A percentile compares a stretch with the other conserved stretches of the same genome.
These are phyloP conservation scores for Amylocystis lapponica DNA, from an alignment of 768 basidiomycete genomes.

Conservation along the genomic window DNA sequence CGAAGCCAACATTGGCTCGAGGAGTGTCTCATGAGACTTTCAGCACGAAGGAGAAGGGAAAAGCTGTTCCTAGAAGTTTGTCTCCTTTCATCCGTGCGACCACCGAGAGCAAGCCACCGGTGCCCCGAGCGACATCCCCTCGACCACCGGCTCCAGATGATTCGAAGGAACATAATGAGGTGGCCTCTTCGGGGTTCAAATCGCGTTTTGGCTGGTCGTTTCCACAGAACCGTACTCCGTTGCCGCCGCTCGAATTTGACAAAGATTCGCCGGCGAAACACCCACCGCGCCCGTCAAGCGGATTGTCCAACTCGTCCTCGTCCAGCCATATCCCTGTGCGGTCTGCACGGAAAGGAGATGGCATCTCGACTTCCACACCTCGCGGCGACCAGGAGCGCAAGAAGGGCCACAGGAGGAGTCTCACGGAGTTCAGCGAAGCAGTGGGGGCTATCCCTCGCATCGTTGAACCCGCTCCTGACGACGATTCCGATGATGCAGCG, in stretches of 20 bases:
- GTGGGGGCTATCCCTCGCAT: conserved; percentile 20
- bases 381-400: conserved; percentile 12
- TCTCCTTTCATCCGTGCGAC: no score
- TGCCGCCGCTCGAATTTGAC: conserved; percentile 38
- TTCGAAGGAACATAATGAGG: no score
- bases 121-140: no score
- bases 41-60: no score
- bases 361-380: conserved; percentile 2
- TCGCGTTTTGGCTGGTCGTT: conserved; percentile 37
- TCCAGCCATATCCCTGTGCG: conserved; percentile 42
- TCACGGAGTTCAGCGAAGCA: conserved; percentile 24
- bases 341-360: conserved; percentile 31
- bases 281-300: conserved; percentile 17
- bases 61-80: no score
- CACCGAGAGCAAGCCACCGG: no score
- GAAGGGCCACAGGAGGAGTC: conserved; percentile 22
- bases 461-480: conserved; percentile 9
- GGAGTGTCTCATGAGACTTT: no score
- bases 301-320: conserved; percentile 16
- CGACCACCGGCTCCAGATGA: no score
- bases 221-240: conserved; percentile 24
- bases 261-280: conserved; percentile 19
- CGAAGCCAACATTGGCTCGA: no score
- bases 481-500: conserved; percentile 4
- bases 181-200: conserved; percentile 18